Conservation (phyloP, 805 yeast genomes). For the Lachancea mirantina region DNA sequence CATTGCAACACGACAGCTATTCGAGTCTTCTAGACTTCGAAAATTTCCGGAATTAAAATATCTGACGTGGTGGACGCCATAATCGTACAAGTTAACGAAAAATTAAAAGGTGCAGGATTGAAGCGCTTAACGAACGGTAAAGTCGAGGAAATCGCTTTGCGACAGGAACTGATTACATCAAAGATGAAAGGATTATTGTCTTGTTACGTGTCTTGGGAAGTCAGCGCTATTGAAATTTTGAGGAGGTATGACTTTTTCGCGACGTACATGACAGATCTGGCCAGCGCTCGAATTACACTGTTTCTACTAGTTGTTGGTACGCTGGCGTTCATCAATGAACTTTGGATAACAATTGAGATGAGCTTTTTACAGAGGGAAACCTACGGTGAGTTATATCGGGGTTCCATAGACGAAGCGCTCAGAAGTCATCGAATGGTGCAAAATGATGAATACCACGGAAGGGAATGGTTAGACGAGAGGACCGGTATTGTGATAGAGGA, state of each 20-base stretch:
- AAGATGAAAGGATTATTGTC: background rate
- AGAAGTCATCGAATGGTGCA: conserved; percentile 26
- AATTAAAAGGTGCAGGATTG: too few relatives aligned
- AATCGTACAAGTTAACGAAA: too few relatives aligned
- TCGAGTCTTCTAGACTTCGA: too few relatives aligned
- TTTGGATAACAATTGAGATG: conserved; percentile 31
- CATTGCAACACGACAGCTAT: too few relatives aligned
- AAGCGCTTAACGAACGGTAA: too few relatives aligned
- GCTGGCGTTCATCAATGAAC: conserved; percentile 29
- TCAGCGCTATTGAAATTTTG: conserved; percentile 13
- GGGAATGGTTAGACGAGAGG: conserved; percentile 27
- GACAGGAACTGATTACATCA: too few relatives aligned
- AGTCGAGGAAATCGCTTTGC: too few relatives aligned
- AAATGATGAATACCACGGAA: conserved; percentile 29
- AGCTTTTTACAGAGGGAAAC: conserved; percentile 27
- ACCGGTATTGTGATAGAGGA: conserved; percentile 30
- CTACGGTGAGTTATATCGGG: conserved; percentile 27
- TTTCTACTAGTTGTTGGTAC: conserved; percentile 26
- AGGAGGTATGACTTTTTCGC: conserved; percentile 9
- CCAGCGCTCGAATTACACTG: conserved; percentile 31
- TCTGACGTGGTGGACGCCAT: too few relatives aligned
- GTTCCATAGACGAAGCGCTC: conserved; percentile 24
- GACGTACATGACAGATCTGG: conserved; percentile 20
- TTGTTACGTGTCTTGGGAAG: conserved; percentile 19
- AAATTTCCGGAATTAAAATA: too few relatives aligned